Conservation (phyloP, 768 basidiomycete genomes). For the Pleurotus djamor region DNA sequence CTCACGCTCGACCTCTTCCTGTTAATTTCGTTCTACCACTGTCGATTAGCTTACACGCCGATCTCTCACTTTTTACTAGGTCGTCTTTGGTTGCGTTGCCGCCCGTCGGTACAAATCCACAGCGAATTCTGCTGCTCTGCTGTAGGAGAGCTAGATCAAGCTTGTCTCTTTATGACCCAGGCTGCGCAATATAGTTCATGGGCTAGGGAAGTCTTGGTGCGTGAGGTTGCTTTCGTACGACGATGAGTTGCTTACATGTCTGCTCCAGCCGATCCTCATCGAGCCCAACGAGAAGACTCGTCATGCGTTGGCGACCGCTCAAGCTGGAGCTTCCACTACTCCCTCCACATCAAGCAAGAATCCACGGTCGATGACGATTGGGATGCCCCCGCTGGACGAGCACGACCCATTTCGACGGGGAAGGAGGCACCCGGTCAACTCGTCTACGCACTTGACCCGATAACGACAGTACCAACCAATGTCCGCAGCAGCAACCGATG, state of each 20-base stretch:
- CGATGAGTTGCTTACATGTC: background rate
- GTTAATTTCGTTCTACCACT: too few species aligned
- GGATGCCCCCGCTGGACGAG: too few species aligned
- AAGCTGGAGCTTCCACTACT: constrained; percentile 26
- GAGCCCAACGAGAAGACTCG: constrained; percentile 67
- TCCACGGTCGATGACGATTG: too few species aligned
- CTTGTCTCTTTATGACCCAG: too few species aligned
- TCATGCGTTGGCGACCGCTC: constrained; percentile 43
- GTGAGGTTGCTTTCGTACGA: constrained; percentile 14
- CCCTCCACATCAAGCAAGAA: too few species aligned
- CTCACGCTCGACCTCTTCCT: background rate
- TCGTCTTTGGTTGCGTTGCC: constrained; percentile 79
- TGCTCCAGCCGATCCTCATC: constrained; percentile 51
- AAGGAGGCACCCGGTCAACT: background rate
- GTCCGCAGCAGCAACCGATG: background rate
- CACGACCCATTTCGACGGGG: too few species aligned
- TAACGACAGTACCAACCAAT: too few species aligned
- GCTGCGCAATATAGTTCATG: constrained; percentile 57
- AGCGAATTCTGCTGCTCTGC: constrained; percentile 64
- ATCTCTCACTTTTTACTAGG: constrained; percentile 28
- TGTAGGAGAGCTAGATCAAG: constrained; percentile 67
- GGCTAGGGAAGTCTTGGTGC: constrained; percentile 63
- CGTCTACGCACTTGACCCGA: too few species aligned
- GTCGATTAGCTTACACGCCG: too few species aligned
- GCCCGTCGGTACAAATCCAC: constrained; percentile 70